Conservation (phyloP, 2,329 filamentous ascomycete species). For the Scedosporium boydii region DNA sequence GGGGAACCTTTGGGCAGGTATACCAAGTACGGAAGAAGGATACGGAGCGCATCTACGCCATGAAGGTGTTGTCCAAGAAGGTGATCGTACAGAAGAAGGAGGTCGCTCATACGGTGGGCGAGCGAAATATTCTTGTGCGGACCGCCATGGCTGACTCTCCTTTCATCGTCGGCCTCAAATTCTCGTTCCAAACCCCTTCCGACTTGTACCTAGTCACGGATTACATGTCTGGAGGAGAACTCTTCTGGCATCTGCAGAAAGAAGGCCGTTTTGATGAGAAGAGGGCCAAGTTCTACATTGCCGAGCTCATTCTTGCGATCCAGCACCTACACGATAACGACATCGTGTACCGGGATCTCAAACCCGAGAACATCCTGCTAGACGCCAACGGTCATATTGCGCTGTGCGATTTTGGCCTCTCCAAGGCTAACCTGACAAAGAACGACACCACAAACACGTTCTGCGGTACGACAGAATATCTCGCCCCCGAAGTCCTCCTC, state of each 20-base stretch:
- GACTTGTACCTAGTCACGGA: slow-evolving; percentile 98
- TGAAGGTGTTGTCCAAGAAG: slow-evolving; percentile 99
- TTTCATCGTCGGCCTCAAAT: slow-evolving; percentile 96
- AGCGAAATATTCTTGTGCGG: slow-evolving; percentile 92
- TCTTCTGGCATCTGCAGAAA: slow-evolving; percentile 98
- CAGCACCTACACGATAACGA: slow-evolving; percentile 94
- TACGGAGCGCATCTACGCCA: slow-evolving; percentile 90
- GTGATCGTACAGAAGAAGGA: slow-evolving; percentile 99
- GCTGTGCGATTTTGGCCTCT: slow-evolving; percentile 92
- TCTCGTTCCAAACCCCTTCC: slow-evolving; percentile 95
- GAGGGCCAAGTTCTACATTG: slow-evolving; percentile 97
- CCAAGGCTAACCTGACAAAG: slow-evolving; percentile 93
- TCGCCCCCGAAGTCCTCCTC: slow-evolving; percentile 87
- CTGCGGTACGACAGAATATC: slow-evolving; percentile 94
- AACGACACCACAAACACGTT: slow-evolving; percentile 99
- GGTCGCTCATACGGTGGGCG: slow-evolving; percentile 91
- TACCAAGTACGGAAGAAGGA: slow-evolving; percentile 98
- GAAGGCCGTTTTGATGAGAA: slow-evolving; percentile 92
- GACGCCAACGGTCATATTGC: slow-evolving; percentile 98
- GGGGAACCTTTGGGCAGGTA: slow-evolving; percentile 96
- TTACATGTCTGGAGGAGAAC: slow-evolving; percentile 97
- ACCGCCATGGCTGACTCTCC: slow-evolving; percentile 93
- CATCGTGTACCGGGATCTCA: slow-evolving; percentile 94
- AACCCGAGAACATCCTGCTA: slow-evolving; percentile 93
- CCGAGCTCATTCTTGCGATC: slow-evolving; percentile 88